A percentile compares a stretch with the other conserved stretches of the same genome.
Evolutionary conservation across 208 protist species (phyloP).

Genomic region (Phytomonas serpens): DNA sequence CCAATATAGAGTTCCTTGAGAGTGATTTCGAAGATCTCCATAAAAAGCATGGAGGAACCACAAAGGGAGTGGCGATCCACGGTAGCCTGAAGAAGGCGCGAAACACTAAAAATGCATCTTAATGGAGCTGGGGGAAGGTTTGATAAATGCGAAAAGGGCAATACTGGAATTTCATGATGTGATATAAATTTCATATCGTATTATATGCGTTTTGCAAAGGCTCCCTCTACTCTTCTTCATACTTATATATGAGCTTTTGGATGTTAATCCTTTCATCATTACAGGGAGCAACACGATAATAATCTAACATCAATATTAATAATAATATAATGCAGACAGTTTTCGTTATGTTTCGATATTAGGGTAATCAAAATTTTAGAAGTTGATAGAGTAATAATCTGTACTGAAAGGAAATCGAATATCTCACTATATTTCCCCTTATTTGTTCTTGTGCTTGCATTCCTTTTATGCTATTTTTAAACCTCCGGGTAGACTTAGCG

Average conservation of each 20-base stretch:
- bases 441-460: not conserved
- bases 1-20: constrained; percentile 39
- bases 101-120: constrained; percentile 15
- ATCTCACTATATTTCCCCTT: not conserved
- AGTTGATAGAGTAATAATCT: not conserved
- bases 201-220: constrained; percentile 2
- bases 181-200: not conserved
- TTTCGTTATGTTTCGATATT: not conserved
- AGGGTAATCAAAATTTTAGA: not conserved
- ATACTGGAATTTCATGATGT: not conserved
- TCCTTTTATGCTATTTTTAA: not conserved
- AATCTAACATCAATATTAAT: constrained; percentile 7
- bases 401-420: not conserved
- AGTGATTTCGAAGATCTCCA: constrained; percentile 58
- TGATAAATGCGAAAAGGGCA: not conserved
- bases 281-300: not conserved
- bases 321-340: not conserved
- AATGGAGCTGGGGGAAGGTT: not conserved
- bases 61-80: constrained; percentile 57
- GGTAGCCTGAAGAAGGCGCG: constrained; percentile 58
- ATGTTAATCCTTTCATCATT: constrained; percentile 8
- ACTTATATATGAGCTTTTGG: not conserved
- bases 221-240: constrained; percentile 9
- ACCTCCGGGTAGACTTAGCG: not conserved
- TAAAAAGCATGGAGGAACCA: constrained; percentile 50